Evolutionary conservation across 2,329 filamentous ascomycete genomes (phyloP).

Genomic region (Cytospora chrysosperma): DNA sequence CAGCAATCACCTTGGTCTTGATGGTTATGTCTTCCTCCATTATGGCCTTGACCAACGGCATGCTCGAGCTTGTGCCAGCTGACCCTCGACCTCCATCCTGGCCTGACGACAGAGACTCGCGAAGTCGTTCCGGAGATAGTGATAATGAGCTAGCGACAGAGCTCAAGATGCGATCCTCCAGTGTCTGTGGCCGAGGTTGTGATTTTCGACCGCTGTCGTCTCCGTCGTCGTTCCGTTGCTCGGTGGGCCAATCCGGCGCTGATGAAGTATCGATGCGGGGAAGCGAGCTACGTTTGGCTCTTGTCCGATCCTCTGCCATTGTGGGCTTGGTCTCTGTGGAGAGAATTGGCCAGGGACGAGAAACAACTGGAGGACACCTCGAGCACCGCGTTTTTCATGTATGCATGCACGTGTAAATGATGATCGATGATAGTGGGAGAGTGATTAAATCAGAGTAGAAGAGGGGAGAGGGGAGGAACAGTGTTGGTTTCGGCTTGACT

Average conservation of each 20-base stretch:
- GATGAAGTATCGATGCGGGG: constrained; percentile 18
- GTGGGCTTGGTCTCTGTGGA: neutral
- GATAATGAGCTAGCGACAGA: constrained; percentile 22
- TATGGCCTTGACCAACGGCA: constrained; percentile 5
- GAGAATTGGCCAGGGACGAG: neutral
- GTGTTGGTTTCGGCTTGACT: constrained; percentile 7
- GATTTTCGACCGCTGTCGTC: constrained; percentile 1
- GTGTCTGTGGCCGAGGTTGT: constrained; percentile 13
- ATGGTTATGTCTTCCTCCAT: constrained; percentile 18
- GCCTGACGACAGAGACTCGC: constrained; percentile 13
- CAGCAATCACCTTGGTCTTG: constrained; percentile 22
- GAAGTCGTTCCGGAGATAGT: constrained; percentile 18
- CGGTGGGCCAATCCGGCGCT: constrained; percentile 1
- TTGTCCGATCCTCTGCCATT: constrained; percentile 22
- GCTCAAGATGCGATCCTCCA: constrained; percentile 21
- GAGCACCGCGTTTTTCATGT: constrained; percentile 1
- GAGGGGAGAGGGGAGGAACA: neutral
- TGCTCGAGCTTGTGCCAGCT: neutral
- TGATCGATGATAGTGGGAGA: neutral
- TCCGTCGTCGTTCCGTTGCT: neutral
- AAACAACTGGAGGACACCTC: neutral
- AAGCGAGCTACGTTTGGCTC: constrained; percentile 17
- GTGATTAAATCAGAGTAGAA: neutral
- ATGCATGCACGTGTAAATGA: neutral
- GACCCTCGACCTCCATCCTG: constrained; percentile 8